phyloP scores from a whole-genome alignment of 768 basidiomycete species.

The Xerocomus potaroensis region DNA sequence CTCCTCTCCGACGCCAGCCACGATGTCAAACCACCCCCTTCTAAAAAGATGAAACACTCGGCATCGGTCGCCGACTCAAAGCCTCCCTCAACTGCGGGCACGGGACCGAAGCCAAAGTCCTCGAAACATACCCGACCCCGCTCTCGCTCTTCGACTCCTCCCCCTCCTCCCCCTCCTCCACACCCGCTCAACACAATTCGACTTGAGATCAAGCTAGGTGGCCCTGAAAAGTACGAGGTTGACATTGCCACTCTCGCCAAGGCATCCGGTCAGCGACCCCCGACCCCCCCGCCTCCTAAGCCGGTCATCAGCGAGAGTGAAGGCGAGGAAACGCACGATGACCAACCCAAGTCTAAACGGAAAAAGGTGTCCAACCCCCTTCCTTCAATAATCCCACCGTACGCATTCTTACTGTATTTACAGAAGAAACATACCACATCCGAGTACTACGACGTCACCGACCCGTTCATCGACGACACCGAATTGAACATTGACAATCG shows the following conservation, averaged over 20 bases:
- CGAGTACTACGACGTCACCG: slow-evolving; percentile 86
- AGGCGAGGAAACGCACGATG: slow-evolving; percentile 40
- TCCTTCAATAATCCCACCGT: neutral
- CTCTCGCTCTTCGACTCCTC: slow-evolving; percentile 57
- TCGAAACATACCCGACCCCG: slow-evolving; percentile 41
- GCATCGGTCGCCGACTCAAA: slow-evolving; percentile 23
- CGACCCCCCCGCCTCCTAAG: slow-evolving; percentile 49
- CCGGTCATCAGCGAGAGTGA: slow-evolving; percentile 56
- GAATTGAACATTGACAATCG: slow-evolving; percentile 89
- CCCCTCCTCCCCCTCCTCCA: slow-evolving; percentile 43
- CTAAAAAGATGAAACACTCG: slow-evolving; percentile 28
- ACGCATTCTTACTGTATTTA: slow-evolving; percentile 5
- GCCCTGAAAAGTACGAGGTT: slow-evolving; percentile 71
- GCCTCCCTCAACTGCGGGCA: slow-evolving; percentile 27
- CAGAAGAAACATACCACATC: slow-evolving; percentile 50
- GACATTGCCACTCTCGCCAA: slow-evolving; percentile 57
- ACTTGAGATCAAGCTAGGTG: slow-evolving; percentile 65
- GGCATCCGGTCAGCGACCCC: slow-evolving; percentile 58
- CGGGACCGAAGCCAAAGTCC: slow-evolving; percentile 50
- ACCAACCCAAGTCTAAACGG: slow-evolving; percentile 31
- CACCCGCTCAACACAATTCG: slow-evolving; percentile 60
- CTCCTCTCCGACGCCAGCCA: slow-evolving; percentile 14
- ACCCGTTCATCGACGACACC: slow-evolving; percentile 98
- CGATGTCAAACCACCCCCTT: slow-evolving; percentile 27
- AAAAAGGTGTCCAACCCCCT: slow-evolving; percentile 33